Evolutionary conservation across 2,329 filamentous ascomycete species (phyloP).

Genomic region (Aspergillus thermomutatus): DNA sequence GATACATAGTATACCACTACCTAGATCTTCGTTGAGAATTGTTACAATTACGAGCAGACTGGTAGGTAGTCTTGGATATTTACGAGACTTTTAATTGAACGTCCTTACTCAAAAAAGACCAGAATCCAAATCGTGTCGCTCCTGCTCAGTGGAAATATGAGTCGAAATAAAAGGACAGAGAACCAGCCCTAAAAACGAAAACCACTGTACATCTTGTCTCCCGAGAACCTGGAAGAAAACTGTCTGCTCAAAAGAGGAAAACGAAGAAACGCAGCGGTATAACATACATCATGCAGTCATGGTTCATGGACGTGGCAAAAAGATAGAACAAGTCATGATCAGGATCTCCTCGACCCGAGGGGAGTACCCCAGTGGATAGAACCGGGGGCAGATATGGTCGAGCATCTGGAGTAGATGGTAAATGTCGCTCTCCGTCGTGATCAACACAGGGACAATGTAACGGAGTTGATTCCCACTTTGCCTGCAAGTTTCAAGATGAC

Average conservation of each 20-base stretch:
- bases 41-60: neutral
- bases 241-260: conserved; percentile 11
- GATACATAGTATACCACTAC: neutral
- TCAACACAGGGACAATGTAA: neutral
- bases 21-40: neutral
- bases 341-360: conserved; percentile 8
- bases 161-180: conserved; percentile 8
- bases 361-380: neutral
- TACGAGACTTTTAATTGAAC: neutral
- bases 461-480: neutral
- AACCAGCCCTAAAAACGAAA: conserved; percentile 15
- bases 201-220: conserved; percentile 22
- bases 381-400: conserved; percentile 4
- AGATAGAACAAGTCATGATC: conserved; percentile 16
- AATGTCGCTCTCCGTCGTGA: neutral
- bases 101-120: neutral
- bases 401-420: neutral
- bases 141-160: conserved; percentile 3
- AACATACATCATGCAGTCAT: conserved; percentile 38
- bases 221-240: conserved; percentile 3
- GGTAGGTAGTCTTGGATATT: neutral
- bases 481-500: conserved; percentile 8
- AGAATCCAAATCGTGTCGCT: neutral
- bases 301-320: conserved; percentile 26
- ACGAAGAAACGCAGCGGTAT: conserved; percentile 22